Evolutionary conservation across 2,329 filamentous ascomycete species (phyloP).

Genomic region (Amesomyces nigricolor): DNA sequence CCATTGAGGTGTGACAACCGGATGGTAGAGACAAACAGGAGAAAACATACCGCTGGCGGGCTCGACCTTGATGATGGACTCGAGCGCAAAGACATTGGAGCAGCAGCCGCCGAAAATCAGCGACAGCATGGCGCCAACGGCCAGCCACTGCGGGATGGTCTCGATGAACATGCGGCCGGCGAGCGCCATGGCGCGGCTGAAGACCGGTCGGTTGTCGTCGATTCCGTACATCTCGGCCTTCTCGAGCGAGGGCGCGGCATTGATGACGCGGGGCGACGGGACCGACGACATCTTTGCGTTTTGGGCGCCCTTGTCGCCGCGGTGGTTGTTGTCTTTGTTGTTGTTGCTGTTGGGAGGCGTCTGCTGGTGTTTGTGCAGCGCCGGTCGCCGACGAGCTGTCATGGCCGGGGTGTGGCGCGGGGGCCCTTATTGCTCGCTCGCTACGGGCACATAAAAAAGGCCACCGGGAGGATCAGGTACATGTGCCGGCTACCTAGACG

Average conservation of each 20-base stretch:
- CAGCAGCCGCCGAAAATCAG: constrained; percentile 80
- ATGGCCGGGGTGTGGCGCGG: constrained; percentile 24
- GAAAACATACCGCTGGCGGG: constrained; percentile 64
- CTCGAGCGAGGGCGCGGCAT: constrained; percentile 48
- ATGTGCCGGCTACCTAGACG: neutral
- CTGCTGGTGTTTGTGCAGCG: constrained; percentile 28
- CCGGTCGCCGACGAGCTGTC: constrained; percentile 28
- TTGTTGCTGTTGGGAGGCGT: constrained; percentile 25
- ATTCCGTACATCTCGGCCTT: constrained; percentile 52
- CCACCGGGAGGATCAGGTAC: constrained; percentile 1
- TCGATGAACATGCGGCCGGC: constrained; percentile 50
- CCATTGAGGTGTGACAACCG: neutral
- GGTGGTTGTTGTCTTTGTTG: constrained; percentile 21
- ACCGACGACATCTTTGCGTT: constrained; percentile 10
- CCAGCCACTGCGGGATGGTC: constrained; percentile 58
- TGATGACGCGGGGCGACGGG: constrained; percentile 44
- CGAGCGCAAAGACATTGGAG: constrained; percentile 82
- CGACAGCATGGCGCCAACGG: constrained; percentile 62
- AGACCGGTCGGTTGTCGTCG: constrained; percentile 45
- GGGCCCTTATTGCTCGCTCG: constrained; percentile 8
- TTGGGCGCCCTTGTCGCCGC: constrained; percentile 23
- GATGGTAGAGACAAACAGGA: neutral
- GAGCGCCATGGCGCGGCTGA: constrained; percentile 46
- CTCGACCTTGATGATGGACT: constrained; percentile 91
- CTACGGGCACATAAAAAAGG: constrained; percentile 23